Conservation (phyloP, 1,284 basidiomycete species). For the Puccinia hordei region DNA sequence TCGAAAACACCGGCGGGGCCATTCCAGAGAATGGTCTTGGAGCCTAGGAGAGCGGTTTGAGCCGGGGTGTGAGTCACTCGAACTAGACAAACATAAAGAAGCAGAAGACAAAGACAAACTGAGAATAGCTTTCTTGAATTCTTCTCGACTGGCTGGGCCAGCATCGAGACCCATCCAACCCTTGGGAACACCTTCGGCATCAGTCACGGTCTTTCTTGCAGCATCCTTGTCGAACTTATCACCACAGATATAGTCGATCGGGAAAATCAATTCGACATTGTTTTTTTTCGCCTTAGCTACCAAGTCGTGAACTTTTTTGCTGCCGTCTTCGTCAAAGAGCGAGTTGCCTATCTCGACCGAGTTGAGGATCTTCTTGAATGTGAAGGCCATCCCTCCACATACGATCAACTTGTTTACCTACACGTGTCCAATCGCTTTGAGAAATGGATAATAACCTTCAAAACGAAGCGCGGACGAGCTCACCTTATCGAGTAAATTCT, state of each 20-base stretch:
- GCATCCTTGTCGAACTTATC: constrained; percentile 96
- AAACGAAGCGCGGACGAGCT: constrained; percentile 8
- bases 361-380: constrained; percentile 94
- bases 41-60: constrained; percentile 64
- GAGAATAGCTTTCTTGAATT: constrained; percentile 44
- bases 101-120: constrained; percentile 11
- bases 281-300: constrained; percentile 92
- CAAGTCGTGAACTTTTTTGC: constrained; percentile 80
- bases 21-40: constrained; percentile 99
- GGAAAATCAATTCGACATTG: constrained; percentile 92
- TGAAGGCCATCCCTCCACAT: constrained; percentile 98
- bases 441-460: constrained; percentile 12
- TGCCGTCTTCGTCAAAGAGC: constrained; percentile 86
- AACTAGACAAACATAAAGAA: constrained; percentile 60
- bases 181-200: constrained; percentile 82
- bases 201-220: constrained; percentile 75
- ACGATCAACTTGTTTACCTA: constrained; percentile 94
- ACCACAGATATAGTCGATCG: constrained; percentile 88
- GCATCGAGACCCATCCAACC: constrained; percentile 88
- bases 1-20: constrained; percentile 98
- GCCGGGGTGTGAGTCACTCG: constrained; percentile 52
- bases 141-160: constrained; percentile 50
- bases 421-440: neutral
- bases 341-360: constrained; percentile 88
- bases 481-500: constrained; percentile 98